Percentiles rank a stretch among this genome's conserved stretches.
Conservation (phyloP, 306 rosid genomes). For the Vigna nakashimae region DNA sequence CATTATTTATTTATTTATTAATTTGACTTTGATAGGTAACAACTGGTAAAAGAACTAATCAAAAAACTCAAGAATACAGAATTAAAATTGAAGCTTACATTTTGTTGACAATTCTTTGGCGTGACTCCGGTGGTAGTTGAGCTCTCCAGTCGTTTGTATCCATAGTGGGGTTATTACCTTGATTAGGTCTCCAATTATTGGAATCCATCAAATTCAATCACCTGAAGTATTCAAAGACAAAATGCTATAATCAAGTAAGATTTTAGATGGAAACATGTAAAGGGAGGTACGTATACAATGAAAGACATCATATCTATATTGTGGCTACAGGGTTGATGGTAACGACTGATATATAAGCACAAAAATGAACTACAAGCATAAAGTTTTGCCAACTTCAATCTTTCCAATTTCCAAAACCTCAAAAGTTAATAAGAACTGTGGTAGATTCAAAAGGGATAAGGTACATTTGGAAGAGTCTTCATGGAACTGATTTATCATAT, state of each 20-base stretch:
- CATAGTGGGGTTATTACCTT: slow-evolving; percentile 48
- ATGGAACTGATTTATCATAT: neutral
- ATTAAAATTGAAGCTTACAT: slow-evolving; percentile 52
- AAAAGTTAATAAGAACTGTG: neutral
- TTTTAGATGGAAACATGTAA: slow-evolving; percentile 33
- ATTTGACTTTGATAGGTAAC: slow-evolving; percentile 12
- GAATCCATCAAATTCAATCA: slow-evolving; percentile 45
- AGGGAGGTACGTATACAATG: neutral
- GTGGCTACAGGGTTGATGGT: neutral
- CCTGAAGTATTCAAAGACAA: slow-evolving; percentile 32
- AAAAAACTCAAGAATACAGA: slow-evolving; percentile 4
- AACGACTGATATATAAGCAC: slow-evolving; percentile 5
- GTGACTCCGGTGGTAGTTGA: slow-evolving; percentile 50
- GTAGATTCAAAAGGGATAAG: neutral
- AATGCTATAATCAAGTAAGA: slow-evolving; percentile 13
- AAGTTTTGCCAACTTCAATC: neutral
- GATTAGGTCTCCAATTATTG: slow-evolving; percentile 55
- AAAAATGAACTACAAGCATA: neutral
- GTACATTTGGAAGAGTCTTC: neutral
- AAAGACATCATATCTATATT: neutral
- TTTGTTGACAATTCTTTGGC: slow-evolving; percentile 59
- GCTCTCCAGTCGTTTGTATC: slow-evolving; percentile 64
- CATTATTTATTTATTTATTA: neutral
- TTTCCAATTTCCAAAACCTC: slow-evolving; percentile 15
- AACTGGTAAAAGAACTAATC: neutral